Evolutionary conservation across 2,329 filamentous ascomycete species (phyloP).

Genomic region (Myotisia sp.): DNA sequence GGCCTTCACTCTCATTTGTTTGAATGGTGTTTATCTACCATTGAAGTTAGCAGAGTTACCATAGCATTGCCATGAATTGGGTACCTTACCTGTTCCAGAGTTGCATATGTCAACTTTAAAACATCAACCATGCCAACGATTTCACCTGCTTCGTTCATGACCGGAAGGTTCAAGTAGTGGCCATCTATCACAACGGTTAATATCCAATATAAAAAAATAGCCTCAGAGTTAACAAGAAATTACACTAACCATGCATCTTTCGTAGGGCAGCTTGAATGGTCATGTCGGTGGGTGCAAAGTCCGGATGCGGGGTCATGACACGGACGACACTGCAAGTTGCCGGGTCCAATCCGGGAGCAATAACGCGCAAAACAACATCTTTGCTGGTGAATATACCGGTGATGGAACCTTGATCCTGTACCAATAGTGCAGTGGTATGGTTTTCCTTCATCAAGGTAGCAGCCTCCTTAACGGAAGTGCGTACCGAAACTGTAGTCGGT

Average conservation of each 20-base stretch:
- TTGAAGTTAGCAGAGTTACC: conserved; percentile 2
- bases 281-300: conserved; percentile 98
- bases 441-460: conserved; percentile 97
- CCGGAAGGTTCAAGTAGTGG: conserved; percentile 92
- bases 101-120: conserved; percentile 93
- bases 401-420: conserved; percentile 92
- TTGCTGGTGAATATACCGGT: conserved; percentile 99
- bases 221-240: conserved; percentile 4
- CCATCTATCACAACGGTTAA: conserved; percentile 49
- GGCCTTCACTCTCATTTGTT: conserved; percentile 75
- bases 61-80: not conserved
- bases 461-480: conserved; percentile 92
- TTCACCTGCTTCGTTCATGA: conserved; percentile 94
- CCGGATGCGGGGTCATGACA: conserved; percentile 97
- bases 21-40: conserved; percentile 72
- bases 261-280: conserved; percentile 93
- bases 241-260: conserved; percentile 86
- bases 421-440: conserved; percentile 88
- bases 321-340: conserved; percentile 91
- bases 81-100: conserved; percentile 65
- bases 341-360: conserved; percentile 88
- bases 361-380: conserved; percentile 93
- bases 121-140: conserved; percentile 99
- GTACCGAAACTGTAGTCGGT: conserved; percentile 85
- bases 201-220: conserved; percentile 9